Conservation (phyloP, 176 grass and related monocot species). For the Elymus sibiricus region DNA sequence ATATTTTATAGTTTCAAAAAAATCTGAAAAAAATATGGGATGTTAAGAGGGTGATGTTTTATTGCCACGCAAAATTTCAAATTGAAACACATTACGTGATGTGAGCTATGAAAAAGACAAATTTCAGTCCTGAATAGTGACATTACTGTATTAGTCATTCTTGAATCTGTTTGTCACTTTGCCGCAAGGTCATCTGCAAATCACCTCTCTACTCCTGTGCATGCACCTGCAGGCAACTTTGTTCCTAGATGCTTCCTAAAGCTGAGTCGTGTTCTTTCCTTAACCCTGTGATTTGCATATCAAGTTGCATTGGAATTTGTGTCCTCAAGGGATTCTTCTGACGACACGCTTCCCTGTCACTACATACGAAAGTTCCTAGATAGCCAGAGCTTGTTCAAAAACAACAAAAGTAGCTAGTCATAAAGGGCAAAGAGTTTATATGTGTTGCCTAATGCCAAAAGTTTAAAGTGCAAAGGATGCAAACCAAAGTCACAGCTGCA, state of each 20-base stretch:
- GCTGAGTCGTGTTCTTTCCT: neutral
- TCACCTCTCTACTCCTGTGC: neutral
- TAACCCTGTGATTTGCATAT: neutral
- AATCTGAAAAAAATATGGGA: too few relatives aligned
- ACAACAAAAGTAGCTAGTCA: neutral
- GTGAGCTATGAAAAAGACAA: too few relatives aligned
- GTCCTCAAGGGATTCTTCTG: neutral
- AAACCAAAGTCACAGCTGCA: constrained; percentile 4
- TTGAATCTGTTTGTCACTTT: neutral
- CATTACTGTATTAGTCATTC: too few relatives aligned
- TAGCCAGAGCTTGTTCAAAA: neutral
- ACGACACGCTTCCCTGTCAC: neutral
- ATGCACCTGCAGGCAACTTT: neutral
- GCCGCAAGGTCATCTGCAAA: neutral
- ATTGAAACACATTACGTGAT: too few relatives aligned
- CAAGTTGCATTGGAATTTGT: neutral
- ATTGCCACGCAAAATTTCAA: too few relatives aligned
- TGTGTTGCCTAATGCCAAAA: constrained; percentile 2
- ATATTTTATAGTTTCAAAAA: too few relatives aligned
- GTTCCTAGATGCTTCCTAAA: neutral
- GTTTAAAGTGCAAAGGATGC: neutral
- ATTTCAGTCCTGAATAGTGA: too few relatives aligned
- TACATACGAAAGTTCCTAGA: neutral
- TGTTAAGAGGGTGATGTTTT: too few relatives aligned
- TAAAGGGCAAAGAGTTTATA: neutral